A percentile compares a stretch with the other conserved stretches of the same genome.
These are phyloP conservation scores for Epichloe typhina DNA, from an alignment of 2,329 filamentous ascomycete genomes.

Conservation along the genomic window DNA sequence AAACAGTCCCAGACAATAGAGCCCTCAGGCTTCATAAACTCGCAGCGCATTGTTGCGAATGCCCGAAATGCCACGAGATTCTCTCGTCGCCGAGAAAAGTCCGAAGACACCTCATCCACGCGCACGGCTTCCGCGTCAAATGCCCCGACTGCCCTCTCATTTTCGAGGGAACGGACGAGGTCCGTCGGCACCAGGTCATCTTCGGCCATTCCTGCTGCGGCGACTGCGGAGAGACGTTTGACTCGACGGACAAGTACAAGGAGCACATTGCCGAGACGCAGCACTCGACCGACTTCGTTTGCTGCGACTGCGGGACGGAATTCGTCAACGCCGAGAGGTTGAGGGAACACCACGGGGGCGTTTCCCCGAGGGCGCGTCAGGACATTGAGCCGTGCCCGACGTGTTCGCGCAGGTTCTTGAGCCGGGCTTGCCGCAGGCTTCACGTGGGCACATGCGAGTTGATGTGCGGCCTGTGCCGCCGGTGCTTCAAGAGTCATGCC, in stretches of 20 bases:
- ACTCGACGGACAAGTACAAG: background rate
- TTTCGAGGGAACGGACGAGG: background rate
- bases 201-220: background rate
- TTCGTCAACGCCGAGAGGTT: constrained; percentile 1
- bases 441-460: background rate
- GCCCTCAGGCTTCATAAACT: background rate
- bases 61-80: background rate
- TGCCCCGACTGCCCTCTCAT: background rate
- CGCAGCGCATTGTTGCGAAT: background rate
- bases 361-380: background rate
- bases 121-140: background rate
- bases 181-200: background rate
- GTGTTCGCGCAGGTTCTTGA: background rate
- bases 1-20: background rate
- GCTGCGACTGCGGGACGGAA: constrained; percentile 3
- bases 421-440: background rate
- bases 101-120: background rate
- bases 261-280: background rate
- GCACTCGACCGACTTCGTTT: constrained; percentile 1
- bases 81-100: background rate
- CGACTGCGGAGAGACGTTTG: background rate
- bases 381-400: background rate
- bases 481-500: background rate
- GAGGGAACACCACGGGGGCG: background rate
- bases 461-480: constrained; percentile 1